Base-by-base conservation (phyloP, 179 eudicot genomes). In the Camellia oleifera region DNA sequence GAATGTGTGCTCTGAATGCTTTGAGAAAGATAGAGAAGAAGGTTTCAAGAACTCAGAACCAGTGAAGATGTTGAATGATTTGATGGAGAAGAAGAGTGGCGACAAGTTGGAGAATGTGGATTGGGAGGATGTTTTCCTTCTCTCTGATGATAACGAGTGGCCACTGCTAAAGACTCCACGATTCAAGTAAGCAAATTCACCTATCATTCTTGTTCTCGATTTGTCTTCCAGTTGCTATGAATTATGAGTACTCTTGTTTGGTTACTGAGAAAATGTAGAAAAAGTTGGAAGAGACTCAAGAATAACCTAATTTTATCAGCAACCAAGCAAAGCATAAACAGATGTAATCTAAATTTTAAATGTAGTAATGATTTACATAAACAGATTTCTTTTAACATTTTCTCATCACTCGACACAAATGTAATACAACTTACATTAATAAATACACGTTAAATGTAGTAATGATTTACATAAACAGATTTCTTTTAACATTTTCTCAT, bases 61-160 rank as follows among this genome's bases (percentile, higher is more conserved):
- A 3, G 90, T 88, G 52, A 81, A 84, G 46, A 77, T 85, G 89
- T 23, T 93, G 84, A 86, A 88, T 3, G 93, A 94, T 62, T 57
- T 89, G 70, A 18, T 88, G 57, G 89, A 88, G 65, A 86, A 79
- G 63, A 81, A 81, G 46, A 70, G 77, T 18, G 86, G 54, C 5
- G 79, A 83, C 40, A 90, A 84, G 82, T 69, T 94, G 69, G 93
- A 91, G 32, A 88, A 87, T 50, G 84, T 90, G 44, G 98, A 94
- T 69, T 94, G 98, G 98, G 98, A 94, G 57, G 97, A 94, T 84
- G 94, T 90, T 26, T 87, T 94, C 80, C 84, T 88, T 72, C 91
- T 94, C 46, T 77, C 90, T 42, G 97, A 94, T 81, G 90, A 83
- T 46, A 89, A 89, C 67, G 87, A 89, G 17, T 94, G 96, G 94